phyloP scores from a whole-genome alignment of 2,329 filamentous ascomycete genomes.

The Phaeosphaeria sp. region DNA sequence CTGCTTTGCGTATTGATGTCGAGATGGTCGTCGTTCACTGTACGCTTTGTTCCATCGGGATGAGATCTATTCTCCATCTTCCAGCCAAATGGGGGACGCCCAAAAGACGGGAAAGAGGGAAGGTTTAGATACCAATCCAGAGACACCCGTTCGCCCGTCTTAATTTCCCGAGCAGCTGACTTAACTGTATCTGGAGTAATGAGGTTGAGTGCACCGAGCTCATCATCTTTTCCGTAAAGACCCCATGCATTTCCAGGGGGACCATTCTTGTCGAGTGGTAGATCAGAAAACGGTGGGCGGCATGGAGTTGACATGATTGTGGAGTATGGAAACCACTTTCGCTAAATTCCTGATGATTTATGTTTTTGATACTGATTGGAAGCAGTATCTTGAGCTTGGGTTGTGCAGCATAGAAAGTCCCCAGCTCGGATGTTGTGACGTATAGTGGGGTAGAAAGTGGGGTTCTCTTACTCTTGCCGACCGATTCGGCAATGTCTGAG shows the following conservation, averaged over 20 bases:
- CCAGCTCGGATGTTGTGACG: constrained; percentile 18
- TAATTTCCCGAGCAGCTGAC: constrained; percentile 55
- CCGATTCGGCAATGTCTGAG: constrained; percentile 9
- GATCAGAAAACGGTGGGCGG: constrained; percentile 52
- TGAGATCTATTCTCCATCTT: constrained; percentile 33
- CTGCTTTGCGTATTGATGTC: constrained; percentile 49
- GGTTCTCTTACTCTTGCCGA: constrained; percentile 18
- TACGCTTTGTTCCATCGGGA: constrained; percentile 36
- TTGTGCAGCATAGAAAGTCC: not conserved
- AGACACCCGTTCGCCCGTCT: constrained; percentile 47
- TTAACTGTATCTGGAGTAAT: constrained; percentile 56
- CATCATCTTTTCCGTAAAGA: constrained; percentile 58
- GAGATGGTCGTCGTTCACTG: constrained; percentile 47
- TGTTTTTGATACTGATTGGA: not conserved
- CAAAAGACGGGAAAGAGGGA: constrained; percentile 48
- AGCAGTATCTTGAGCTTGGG: not conserved
- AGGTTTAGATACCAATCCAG: constrained; percentile 52
- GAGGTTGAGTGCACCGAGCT: constrained; percentile 63
- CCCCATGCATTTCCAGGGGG: constrained; percentile 64
- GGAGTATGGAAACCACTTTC: not conserved
- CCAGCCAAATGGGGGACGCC: constrained; percentile 38
- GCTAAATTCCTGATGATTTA: not conserved
- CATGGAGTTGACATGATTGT: constrained; percentile 22
- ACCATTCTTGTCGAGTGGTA: constrained; percentile 58
- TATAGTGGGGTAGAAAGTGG: constrained; percentile 29